Conservation (phyloP, 1,139 yeast species). For the Blastobotrys capitulatus region DNA sequence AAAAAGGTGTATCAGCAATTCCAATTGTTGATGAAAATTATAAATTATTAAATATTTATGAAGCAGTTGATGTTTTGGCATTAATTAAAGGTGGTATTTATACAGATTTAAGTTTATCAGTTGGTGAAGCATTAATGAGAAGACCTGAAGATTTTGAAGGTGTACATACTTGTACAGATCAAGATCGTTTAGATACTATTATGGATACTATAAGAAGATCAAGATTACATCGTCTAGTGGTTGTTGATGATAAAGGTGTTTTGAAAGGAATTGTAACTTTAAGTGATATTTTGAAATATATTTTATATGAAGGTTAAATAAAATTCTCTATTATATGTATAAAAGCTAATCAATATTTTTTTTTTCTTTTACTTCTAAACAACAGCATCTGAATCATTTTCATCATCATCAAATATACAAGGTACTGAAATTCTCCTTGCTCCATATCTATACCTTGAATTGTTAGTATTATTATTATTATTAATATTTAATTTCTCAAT, state of each 20-base stretch:
- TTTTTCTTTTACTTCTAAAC: not conserved
- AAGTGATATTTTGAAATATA: constrained; percentile 84
- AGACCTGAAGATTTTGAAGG: constrained; percentile 98
- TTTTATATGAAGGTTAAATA: constrained; percentile 54
- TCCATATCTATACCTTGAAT: constrained; percentile 4
- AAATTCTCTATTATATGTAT: not conserved
- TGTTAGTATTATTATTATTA: not conserved
- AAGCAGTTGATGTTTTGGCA: constrained; percentile 91
- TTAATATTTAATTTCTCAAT: not conserved
- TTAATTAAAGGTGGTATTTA: constrained; percentile 92
- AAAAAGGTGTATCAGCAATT: constrained; percentile 78
- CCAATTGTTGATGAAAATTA: constrained; percentile 84
- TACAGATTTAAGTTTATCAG: constrained; percentile 83
- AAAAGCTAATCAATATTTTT: not conserved
- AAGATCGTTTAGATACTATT: constrained; percentile 83
- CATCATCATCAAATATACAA: constrained; percentile 6
- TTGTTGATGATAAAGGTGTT: constrained; percentile 76
- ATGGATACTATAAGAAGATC: constrained; percentile 92
- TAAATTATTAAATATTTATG: constrained; percentile 82
- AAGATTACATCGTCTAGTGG: constrained; percentile 85
- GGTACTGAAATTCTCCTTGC: constrained; percentile 3
- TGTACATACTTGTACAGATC: constrained; percentile 88
- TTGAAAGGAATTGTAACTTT: constrained; percentile 81
- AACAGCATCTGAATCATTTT: not conserved
- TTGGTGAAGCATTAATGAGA: constrained; percentile 93